A percentile compares a stretch with the other conserved stretches of the same genome.
Conservation (phyloP, 257 asterid species). For the Catharanthus roseus region DNA sequence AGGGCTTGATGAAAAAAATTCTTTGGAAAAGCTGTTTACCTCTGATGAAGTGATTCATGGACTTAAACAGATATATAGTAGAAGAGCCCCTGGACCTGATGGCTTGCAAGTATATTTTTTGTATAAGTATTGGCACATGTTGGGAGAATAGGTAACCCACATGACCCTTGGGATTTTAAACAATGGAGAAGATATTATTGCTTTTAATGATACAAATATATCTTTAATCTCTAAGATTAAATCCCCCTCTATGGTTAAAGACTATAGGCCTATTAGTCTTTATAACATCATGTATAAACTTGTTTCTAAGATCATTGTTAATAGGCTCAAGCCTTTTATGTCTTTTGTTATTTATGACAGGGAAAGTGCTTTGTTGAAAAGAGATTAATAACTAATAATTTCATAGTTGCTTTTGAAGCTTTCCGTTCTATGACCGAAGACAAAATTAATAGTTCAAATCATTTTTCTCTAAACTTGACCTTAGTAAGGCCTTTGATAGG, state of each 20-base stretch:
- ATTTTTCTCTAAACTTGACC: neutral
- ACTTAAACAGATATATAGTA: neutral
- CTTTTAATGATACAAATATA: neutral
- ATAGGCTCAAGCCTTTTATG: too few species aligned
- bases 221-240: too few species aligned
- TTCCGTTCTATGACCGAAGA: neutral
- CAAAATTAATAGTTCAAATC: neutral
- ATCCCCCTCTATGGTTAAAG: too few species aligned
- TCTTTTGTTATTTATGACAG: neutral
- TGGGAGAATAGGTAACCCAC: neutral
- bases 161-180: neutral
- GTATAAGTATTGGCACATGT: too few species aligned
- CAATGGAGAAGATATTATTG: neutral
- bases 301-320: too few species aligned
- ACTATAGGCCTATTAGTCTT: too few species aligned
- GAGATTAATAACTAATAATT: neutral
- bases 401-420: too few species aligned
- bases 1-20: neutral
- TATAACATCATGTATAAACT: too few species aligned
- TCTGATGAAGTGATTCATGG: neutral
- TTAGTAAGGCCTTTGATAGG: neutral
- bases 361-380: neutral
- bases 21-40: neutral
- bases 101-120: too few species aligned
- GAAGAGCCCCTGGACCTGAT: too few species aligned